phyloP scores from a whole-genome alignment of 129 eudicot species.

The Flaveria robusta region DNA sequence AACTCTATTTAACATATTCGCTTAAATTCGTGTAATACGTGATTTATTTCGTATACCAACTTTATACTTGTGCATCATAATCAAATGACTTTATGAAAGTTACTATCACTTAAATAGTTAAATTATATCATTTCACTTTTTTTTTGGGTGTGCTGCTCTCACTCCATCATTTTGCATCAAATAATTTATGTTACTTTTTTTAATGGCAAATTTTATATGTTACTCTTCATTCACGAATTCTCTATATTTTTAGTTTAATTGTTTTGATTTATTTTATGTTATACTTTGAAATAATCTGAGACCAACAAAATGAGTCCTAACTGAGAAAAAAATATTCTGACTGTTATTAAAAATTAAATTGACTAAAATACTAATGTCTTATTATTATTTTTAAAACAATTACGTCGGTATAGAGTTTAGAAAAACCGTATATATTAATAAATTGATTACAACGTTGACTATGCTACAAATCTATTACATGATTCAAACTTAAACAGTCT shows the following conservation, averaged over 20 bases:
- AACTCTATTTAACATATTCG: not conserved
- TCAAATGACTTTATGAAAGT: not conserved
- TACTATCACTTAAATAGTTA: not conserved
- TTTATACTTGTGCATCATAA: no score
- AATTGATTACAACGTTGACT: not conserved
- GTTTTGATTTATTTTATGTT: not conserved
- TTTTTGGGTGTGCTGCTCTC: not conserved
- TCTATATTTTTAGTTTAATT: not conserved
- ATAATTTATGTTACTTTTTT: no score
- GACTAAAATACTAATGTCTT: no score
- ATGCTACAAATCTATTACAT: not conserved
- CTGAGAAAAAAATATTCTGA: no score
- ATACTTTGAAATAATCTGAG: not conserved
- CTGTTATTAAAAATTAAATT: no score
- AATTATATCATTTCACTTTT: no score
- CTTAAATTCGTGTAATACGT: no score
- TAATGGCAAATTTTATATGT: not conserved
- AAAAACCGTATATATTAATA: not conserved
- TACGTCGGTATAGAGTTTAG: not conserved
- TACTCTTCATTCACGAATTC: not conserved
- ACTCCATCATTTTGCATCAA: not conserved
- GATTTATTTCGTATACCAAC: no score
- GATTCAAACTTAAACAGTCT: not conserved
- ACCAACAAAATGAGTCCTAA: no score
- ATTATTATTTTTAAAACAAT: not conserved